Percentiles rank a stretch among this genome's conserved stretches.
Conservation (phyloP, 768 basidiomycete genomes). For the Cyathus striatus region DNA sequence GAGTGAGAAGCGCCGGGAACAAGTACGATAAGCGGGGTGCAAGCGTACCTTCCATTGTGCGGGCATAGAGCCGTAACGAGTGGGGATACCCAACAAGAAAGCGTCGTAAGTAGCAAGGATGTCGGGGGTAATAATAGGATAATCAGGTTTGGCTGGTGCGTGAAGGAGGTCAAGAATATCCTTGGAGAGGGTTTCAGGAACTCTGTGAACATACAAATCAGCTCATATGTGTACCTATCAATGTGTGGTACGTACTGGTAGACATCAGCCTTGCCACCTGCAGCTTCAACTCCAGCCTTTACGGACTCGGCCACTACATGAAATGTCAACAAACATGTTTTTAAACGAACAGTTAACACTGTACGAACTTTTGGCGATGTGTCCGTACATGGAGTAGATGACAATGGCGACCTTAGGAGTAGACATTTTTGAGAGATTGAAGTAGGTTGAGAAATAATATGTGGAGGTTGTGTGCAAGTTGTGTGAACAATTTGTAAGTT, state of each 20-base stretch:
- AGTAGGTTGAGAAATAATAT: not conserved
- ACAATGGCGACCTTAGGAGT: slow-evolving; percentile 41
- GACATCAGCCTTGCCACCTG: slow-evolving; percentile 33
- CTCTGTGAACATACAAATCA: slow-evolving; percentile 22
- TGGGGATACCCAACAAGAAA: slow-evolving; percentile 65
- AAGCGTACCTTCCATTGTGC: slow-evolving; percentile 42
- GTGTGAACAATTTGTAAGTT: too few species aligned
- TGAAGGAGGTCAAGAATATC: slow-evolving; percentile 59
- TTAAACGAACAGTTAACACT: not conserved
- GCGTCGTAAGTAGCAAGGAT: slow-evolving; percentile 54
- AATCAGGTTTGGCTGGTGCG: slow-evolving; percentile 52
- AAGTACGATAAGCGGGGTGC: too few species aligned
- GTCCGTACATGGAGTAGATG: slow-evolving; percentile 56
- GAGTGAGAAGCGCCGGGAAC: not conserved
- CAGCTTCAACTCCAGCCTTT: slow-evolving; percentile 23
- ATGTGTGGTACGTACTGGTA: slow-evolving; percentile 36
- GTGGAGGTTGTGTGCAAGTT: not conserved
- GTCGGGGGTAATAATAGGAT: slow-evolving; percentile 50
- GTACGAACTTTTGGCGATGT: slow-evolving; percentile 42
- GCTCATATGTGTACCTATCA: too few species aligned
- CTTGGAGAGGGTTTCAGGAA: slow-evolving; percentile 60
- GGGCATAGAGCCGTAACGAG: slow-evolving; percentile 73
- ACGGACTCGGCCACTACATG: slow-evolving; percentile 40
- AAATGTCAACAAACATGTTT: not conserved
- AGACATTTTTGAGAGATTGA: not conserved